phyloP scores from a whole-genome alignment of 2,329 filamentous ascomycete species.

The Venturia asperata region DNA sequence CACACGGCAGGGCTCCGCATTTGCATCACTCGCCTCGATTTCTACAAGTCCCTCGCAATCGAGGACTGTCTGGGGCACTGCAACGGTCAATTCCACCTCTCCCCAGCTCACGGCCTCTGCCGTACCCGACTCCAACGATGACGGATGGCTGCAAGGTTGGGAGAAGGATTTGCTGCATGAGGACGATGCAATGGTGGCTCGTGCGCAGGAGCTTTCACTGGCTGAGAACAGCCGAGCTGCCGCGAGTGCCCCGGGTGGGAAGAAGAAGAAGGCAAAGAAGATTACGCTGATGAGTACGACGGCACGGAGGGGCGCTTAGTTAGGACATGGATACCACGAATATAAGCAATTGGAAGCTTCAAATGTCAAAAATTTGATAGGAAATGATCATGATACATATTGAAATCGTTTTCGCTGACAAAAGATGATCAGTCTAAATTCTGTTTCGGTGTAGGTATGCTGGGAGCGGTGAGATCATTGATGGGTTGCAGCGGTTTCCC shows the following conservation, averaged over 20 bases:
- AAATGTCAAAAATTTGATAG: no score
- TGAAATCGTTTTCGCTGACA: no score
- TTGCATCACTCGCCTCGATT: slow-evolving; percentile 64
- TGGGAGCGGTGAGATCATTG: no score
- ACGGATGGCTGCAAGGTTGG: slow-evolving; percentile 83
- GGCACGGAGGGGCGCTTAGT: slow-evolving; percentile 48
- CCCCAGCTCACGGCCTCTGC: slow-evolving; percentile 46
- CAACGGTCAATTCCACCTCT: slow-evolving; percentile 52
- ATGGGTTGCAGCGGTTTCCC: no score
- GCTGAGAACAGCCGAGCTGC: slow-evolving; percentile 24
- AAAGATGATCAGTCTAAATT: no score
- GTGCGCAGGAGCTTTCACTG: slow-evolving; percentile 38
- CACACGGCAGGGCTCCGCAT: slow-evolving; percentile 48
- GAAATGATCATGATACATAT: no score
- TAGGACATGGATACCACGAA: background rate
- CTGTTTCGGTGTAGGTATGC: no score
- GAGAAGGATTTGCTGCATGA: slow-evolving; percentile 70
- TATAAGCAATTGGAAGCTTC: background rate
- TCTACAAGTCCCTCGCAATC: slow-evolving; percentile 71
- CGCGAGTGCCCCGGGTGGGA: slow-evolving; percentile 33
- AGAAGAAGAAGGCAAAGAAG: slow-evolving; percentile 59
- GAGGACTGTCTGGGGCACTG: slow-evolving; percentile 90
- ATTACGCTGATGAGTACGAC: slow-evolving; percentile 63
- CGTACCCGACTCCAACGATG: slow-evolving; percentile 44
- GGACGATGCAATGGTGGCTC: slow-evolving; percentile 44